These are phyloP conservation scores for Litchi chinensis DNA, from an alignment of 345 rosid genomes.

Conservation along the genomic window DNA sequence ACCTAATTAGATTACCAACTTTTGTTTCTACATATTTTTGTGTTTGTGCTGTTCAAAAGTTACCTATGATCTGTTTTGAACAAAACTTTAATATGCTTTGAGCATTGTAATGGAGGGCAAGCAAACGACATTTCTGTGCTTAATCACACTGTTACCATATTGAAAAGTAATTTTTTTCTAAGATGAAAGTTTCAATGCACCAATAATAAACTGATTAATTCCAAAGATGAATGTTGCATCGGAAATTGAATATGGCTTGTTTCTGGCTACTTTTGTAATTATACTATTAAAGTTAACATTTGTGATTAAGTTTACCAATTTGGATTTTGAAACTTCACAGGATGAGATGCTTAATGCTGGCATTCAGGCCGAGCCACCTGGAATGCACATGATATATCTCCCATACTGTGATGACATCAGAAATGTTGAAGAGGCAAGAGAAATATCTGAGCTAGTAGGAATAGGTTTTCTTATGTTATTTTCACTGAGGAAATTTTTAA, in stretches of 20 bases:
- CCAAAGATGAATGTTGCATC: background rate
- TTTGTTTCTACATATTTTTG: background rate
- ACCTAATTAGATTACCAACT: background rate
- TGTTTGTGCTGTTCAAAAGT: background rate
- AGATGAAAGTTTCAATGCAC: background rate
- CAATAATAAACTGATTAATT: background rate
- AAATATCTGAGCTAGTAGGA: constrained; percentile 20
- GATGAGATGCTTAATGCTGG: constrained; percentile 71
- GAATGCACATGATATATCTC: constrained; percentile 94
- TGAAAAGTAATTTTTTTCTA: background rate
- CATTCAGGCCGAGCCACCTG: constrained; percentile 93
- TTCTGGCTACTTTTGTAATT: background rate
- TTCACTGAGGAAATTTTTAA: constrained; percentile 25
- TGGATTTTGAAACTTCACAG: constrained; percentile 43
- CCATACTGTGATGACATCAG: constrained; percentile 92
- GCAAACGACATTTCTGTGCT: background rate
- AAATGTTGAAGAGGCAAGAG: constrained; percentile 75
- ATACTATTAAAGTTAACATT: constrained; percentile 2
- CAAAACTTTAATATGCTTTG: background rate
- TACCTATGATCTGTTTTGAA: background rate
- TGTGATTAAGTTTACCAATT: background rate
- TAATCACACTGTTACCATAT: background rate
- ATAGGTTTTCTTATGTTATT: constrained; percentile 18
- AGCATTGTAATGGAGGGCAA: background rate
- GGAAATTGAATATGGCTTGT: background rate